Percentiles rank a stretch among this genome's conserved stretches.
Evolutionary conservation across 306 rosid genomes (phyloP).

Genomic region (Vicia villosa): DNA sequence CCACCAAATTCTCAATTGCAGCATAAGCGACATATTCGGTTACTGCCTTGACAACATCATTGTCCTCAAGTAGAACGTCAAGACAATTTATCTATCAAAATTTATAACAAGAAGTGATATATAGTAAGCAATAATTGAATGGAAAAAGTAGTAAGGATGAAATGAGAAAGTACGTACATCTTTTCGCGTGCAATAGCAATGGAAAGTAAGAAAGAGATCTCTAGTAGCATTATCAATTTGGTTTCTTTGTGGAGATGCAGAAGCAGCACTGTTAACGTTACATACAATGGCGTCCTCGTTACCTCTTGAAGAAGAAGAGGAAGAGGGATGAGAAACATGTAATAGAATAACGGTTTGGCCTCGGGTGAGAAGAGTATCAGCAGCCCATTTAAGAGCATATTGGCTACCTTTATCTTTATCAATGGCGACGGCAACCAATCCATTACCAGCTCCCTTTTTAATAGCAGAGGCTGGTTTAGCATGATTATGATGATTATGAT

Average conservation of each 20-base stretch:
- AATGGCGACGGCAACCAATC: conserved; percentile 77
- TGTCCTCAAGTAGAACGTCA: conserved; percentile 81
- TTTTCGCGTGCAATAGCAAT: conserved; percentile 95
- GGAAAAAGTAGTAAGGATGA: neutral
- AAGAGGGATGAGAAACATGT: conserved; percentile 58
- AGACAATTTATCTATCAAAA: conserved; percentile 73
- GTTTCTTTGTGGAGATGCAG: conserved; percentile 56
- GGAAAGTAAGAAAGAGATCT: conserved; percentile 74
- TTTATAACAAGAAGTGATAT: too few species aligned
- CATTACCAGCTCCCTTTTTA: conserved; percentile 55
- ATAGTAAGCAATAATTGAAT: too few species aligned
- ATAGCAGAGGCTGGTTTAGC: neutral
- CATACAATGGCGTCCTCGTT: conserved; percentile 58
- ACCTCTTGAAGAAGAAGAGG: conserved; percentile 48
- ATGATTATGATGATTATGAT: too few species aligned
- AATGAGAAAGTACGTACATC: conserved; percentile 47
- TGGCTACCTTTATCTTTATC: conserved; percentile 88
- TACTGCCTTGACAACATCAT: conserved; percentile 69
- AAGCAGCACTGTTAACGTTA: conserved; percentile 36
- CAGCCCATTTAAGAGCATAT: conserved; percentile 84
- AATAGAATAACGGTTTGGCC: conserved; percentile 76
- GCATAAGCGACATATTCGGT: conserved; percentile 75
- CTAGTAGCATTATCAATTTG: conserved; percentile 53
- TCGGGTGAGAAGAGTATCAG: conserved; percentile 60
- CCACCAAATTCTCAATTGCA: conserved; percentile 77